These are phyloP conservation scores for Neurospora sp. DNA, from an alignment of 495 filamentous ascomycete species.

Conservation along the genomic window DNA sequence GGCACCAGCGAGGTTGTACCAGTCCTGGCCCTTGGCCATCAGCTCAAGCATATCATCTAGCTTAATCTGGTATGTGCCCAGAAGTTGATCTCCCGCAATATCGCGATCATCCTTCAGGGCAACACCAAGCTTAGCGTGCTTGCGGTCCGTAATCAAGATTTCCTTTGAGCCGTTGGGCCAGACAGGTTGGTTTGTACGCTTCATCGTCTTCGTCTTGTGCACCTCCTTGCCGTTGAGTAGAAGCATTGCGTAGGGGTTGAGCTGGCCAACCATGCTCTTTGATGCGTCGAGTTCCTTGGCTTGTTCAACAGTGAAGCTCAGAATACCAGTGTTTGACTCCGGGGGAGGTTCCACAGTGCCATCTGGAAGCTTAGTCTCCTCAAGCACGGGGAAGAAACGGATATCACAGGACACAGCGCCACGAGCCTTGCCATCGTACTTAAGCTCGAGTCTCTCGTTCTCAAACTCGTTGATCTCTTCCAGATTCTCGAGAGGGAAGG, in stretches of 20 bases:
- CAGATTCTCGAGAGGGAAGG: constrained; percentile 73
- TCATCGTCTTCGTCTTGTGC: constrained; percentile 74
- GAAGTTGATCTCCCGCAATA: constrained; percentile 65
- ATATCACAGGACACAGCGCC: constrained; percentile 74
- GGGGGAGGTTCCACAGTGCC: constrained; percentile 71
- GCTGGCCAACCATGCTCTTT: constrained; percentile 78
- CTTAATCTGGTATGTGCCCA: constrained; percentile 91
- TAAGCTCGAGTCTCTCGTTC: constrained; percentile 74
- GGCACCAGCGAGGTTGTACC: constrained; percentile 79
- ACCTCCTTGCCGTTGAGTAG: constrained; percentile 85
- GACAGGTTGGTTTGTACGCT: constrained; percentile 92
- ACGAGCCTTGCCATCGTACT: constrained; percentile 70
- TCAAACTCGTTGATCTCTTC: constrained; percentile 69
- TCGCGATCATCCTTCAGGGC: constrained; percentile 94
- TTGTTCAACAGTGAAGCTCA: constrained; percentile 85
- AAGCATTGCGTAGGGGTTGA: constrained; percentile 83
- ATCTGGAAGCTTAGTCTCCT: constrained; percentile 57
- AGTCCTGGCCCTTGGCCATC: constrained; percentile 88
- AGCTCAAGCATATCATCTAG: constrained; percentile 84
- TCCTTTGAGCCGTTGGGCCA: constrained; percentile 88
- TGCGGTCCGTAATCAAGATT: constrained; percentile 85
- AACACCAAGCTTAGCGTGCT: constrained; percentile 76
- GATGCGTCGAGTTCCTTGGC: constrained; percentile 88
- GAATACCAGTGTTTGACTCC: constrained; percentile 85
- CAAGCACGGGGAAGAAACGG: constrained; percentile 89